phyloP scores from a whole-genome alignment of 2,329 filamentous ascomycete species.

The Colletotrichum sp. region DNA sequence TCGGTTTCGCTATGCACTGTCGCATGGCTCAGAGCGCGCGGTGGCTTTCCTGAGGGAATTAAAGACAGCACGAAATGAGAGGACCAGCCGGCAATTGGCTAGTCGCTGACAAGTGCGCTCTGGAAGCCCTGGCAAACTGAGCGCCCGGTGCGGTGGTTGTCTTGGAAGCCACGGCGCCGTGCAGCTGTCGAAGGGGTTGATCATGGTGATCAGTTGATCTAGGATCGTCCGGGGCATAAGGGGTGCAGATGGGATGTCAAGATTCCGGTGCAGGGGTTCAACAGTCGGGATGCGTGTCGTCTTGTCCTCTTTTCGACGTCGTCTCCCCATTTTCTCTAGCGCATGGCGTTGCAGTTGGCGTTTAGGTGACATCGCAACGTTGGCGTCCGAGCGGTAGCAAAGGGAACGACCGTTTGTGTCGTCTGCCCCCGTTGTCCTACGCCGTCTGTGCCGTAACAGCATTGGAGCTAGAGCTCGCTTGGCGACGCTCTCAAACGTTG shows the following conservation, averaged over 20 bases:
- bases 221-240: slow-evolving; percentile 9
- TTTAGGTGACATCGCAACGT: not conserved
- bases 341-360: slow-evolving; percentile 1
- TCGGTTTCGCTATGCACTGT: slow-evolving; percentile 6
- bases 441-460: not conserved
- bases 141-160: not conserved
- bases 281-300: not conserved
- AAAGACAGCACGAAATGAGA: not conserved
- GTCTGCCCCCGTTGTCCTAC: not conserved
- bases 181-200: not conserved
- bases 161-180: not conserved
- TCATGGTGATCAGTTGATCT: slow-evolving; percentile 15
- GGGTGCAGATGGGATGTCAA: slow-evolving; percentile 7
- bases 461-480: not conserved
- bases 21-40: not conserved
- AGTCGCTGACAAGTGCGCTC: not conserved
- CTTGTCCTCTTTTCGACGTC: not conserved
- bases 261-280: slow-evolving; percentile 1
- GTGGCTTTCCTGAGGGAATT: not conserved
- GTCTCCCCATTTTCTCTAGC: not conserved
- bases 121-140: not conserved
- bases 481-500: slow-evolving; percentile 15
- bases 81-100: not conserved
- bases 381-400: slow-evolving; percentile 1
- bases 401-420: not conserved